Evolutionary conservation across 805 yeast species (phyloP).

Genomic region (Spathaspora hagerdaliae): DNA sequence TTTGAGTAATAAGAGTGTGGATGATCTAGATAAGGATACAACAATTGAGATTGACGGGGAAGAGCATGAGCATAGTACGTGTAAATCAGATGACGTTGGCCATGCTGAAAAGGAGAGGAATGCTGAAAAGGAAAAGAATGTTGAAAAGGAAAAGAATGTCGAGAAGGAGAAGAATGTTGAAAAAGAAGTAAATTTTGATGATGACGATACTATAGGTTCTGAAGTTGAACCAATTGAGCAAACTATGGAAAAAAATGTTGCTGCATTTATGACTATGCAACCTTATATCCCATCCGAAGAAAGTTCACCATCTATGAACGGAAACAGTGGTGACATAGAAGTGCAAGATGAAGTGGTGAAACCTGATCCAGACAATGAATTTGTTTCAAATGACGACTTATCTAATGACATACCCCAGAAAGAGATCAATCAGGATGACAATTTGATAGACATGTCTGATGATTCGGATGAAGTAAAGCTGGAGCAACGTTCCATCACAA

Average conservation of each 20-base stretch:
- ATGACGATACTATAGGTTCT: not conserved
- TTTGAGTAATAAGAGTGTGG: slow-evolving; percentile 7
- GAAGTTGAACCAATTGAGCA: not conserved
- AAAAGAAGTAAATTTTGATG: not conserved
- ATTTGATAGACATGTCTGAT: slow-evolving; percentile 6
- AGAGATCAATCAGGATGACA: not conserved
- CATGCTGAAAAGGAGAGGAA: not conserved
- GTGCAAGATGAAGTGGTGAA: no score
- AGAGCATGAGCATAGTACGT: not conserved
- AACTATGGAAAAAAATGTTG: not conserved
- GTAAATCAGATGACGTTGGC: no score
- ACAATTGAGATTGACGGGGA: not conserved
- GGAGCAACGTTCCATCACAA: not conserved
- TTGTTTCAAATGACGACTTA: not conserved
- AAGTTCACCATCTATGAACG: not conserved
- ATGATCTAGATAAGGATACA: not conserved
- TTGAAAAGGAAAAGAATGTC: not conserved
- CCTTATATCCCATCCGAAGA: slow-evolving; percentile 13
- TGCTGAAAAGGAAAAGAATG: not conserved
- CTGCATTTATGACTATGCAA: slow-evolving; percentile 15
- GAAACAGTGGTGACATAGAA: not conserved
- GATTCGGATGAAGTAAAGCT: not conserved
- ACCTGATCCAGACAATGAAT: not conserved
- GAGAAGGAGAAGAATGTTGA: not conserved
- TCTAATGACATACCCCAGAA: not conserved